These are phyloP conservation scores for Fusarium neocosmosporiellum DNA, from an alignment of 2,329 filamentous ascomycete species.

Conservation along the genomic window DNA sequence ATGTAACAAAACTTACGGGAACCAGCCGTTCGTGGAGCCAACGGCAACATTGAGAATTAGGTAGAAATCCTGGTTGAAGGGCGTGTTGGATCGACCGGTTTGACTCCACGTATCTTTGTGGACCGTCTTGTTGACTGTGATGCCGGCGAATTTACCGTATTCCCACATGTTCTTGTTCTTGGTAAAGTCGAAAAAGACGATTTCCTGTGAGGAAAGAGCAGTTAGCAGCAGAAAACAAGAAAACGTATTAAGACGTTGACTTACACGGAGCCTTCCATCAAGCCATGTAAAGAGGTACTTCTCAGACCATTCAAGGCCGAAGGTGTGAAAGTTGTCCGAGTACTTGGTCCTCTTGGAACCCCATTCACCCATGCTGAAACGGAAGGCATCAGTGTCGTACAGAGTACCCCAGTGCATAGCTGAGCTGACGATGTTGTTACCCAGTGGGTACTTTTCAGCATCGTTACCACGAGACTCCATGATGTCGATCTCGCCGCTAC, in stretches of 20 bases:
- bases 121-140: constrained; percentile 53
- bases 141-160: constrained; percentile 54
- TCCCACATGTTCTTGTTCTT: constrained; percentile 45
- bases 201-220: constrained; percentile 29
- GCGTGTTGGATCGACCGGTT: constrained; percentile 52
- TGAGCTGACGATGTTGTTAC: constrained; percentile 52
- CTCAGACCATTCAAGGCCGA: constrained; percentile 62
- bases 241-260: constrained; percentile 9
- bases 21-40: constrained; percentile 60
- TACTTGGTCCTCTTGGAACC: constrained; percentile 48
- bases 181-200: constrained; percentile 47
- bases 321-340: constrained; percentile 58
- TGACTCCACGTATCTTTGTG: constrained; percentile 56
- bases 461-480: constrained; percentile 61
- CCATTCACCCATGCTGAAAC: constrained; percentile 46
- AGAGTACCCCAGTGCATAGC: constrained; percentile 58
- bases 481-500: constrained; percentile 65
- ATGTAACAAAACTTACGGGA: constrained; percentile 46
- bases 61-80: constrained; percentile 62
- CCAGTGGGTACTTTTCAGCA: constrained; percentile 46
- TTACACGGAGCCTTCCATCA: constrained; percentile 54
- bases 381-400: constrained; percentile 44
- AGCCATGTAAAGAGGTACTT: constrained; percentile 64
- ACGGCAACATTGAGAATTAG: constrained; percentile 63
- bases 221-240: not conserved